These are phyloP conservation scores for Podospora pseudoanserina DNA, from an alignment of 495 filamentous ascomycete genomes.

Conservation along the genomic window DNA sequence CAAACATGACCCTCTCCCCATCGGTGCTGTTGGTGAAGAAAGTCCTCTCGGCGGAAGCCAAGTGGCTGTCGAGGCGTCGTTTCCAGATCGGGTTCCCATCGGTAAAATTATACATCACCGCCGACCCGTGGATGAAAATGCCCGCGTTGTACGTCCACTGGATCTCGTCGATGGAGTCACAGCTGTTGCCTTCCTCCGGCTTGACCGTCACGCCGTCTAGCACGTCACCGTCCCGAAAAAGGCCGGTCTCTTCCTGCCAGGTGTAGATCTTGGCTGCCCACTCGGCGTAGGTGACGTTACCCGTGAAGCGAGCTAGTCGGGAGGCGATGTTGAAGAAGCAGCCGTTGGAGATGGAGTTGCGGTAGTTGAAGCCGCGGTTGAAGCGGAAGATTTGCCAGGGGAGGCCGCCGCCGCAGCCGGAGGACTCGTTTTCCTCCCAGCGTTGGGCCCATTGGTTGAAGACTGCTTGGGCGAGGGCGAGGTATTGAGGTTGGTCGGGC, in stretches of 20 bases:
- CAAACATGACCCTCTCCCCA: slow-evolving; percentile 55
- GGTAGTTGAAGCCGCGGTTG: slow-evolving; percentile 76
- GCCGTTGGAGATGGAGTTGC: slow-evolving; percentile 76
- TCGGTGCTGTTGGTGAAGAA: slow-evolving; percentile 46
- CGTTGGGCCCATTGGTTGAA: slow-evolving; percentile 65
- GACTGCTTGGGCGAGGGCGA: slow-evolving; percentile 73
- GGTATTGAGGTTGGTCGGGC: slow-evolving; percentile 63
- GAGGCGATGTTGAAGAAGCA: slow-evolving; percentile 80
- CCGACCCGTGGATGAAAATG: slow-evolving; percentile 67
- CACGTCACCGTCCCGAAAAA: slow-evolving; percentile 59
- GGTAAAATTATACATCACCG: slow-evolving; percentile 73
- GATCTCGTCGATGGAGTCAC: slow-evolving; percentile 55
- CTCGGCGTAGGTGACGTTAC: slow-evolving; percentile 68
- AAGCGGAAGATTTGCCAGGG: slow-evolving; percentile 83
- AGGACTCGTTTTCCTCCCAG: slow-evolving; percentile 58
- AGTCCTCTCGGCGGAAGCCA: slow-evolving; percentile 51
- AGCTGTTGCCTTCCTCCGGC: slow-evolving; percentile 38
- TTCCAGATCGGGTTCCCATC: slow-evolving; percentile 54
- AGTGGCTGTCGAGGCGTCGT: slow-evolving; percentile 51
- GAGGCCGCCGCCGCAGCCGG: slow-evolving; percentile 68
- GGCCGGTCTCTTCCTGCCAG: slow-evolving; percentile 59
- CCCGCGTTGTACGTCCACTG: slow-evolving; percentile 79
- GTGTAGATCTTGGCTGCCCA: slow-evolving; percentile 72
- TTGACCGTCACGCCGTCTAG: slow-evolving; percentile 63
- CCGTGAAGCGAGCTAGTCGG: slow-evolving; percentile 68